These are phyloP conservation scores for Sphagnum contortum DNA, from an alignment of 225 moss, liverwort and hornwort species.

Conservation along the genomic window DNA sequence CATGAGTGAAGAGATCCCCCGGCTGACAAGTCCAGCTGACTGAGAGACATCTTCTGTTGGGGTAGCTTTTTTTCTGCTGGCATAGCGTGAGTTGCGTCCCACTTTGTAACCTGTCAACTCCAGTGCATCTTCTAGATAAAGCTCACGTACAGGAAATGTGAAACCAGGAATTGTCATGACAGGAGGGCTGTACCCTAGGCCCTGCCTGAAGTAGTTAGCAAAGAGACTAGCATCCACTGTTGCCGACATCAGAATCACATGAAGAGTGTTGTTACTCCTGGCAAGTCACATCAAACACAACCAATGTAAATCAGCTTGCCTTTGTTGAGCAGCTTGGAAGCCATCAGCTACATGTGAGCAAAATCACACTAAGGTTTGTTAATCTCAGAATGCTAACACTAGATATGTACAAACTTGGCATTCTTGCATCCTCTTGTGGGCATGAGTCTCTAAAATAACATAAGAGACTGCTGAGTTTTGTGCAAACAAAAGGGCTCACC, in stretches of 20 bases:
- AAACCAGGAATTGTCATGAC: conserved; percentile 70
- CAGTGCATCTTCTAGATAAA: conserved; percentile 66
- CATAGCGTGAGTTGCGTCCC: conserved; percentile 66
- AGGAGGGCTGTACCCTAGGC: conserved; percentile 22
- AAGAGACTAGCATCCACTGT: conserved; percentile 61
- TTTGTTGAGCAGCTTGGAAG: too few species aligned
- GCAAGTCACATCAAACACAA: conserved; percentile 13
- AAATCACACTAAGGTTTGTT: too few species aligned
- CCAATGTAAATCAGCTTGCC: conserved; percentile 1
- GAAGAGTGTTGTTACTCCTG: conserved; percentile 46
- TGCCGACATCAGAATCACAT: conserved; percentile 72
- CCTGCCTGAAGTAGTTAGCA: conserved; percentile 34
- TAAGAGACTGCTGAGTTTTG: too few species aligned
- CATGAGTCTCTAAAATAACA: too few species aligned
- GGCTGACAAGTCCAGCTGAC: conserved; percentile 9
- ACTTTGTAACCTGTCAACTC: conserved; percentile 73
- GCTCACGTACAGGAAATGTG: conserved; percentile 67
- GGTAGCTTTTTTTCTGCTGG: conserved; percentile 32
- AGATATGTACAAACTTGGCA: too few species aligned
- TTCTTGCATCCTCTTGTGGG: too few species aligned
- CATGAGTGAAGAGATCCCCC: conserved; percentile 8
- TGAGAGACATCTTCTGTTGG: conserved; percentile 15
- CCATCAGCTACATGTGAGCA: too few species aligned
- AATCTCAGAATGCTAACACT: too few species aligned
- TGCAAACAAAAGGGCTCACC: too few species aligned